phyloP scores from a whole-genome alignment of 257 asterid species.

The Forsythia suspensa region DNA sequence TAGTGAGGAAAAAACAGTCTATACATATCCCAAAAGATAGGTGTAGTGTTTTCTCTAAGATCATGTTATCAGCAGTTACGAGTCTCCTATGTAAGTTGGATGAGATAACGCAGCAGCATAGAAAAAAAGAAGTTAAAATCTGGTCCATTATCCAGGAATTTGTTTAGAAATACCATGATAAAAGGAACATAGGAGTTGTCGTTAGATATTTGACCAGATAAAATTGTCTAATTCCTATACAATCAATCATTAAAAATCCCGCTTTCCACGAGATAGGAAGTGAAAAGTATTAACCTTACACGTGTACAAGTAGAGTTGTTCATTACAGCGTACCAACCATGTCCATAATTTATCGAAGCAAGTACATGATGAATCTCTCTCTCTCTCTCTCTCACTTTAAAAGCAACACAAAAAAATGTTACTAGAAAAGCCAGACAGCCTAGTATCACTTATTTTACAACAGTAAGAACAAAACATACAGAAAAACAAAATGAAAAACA shows the following conservation, averaged over 20 bases:
- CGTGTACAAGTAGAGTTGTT: not conserved
- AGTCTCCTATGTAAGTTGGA: not conserved
- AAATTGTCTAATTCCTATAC: not conserved
- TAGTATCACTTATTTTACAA: not conserved
- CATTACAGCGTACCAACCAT: not conserved
- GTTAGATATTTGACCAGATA: not conserved
- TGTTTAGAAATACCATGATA: not conserved
- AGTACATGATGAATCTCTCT: no score
- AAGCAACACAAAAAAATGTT: not conserved
- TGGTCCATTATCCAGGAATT: not conserved
- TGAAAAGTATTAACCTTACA: not conserved
- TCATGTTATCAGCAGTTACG: no score
- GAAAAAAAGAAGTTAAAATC: no score
- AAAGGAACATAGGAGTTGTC: not conserved
- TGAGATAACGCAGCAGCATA: not conserved
- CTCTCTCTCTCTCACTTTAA: no score
- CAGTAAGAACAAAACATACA: not conserved
- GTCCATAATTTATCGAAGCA: no score
- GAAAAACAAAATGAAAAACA: not conserved
- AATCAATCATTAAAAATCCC: not conserved
- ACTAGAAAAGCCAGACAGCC: not conserved
- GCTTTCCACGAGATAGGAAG: not conserved
- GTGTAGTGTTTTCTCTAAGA: no score
- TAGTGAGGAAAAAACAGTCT: no score
- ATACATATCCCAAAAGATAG: no score